Base-by-base conservation (phyloP, 2,329 filamentous ascomycete species). In the Chalara sp. region DNA sequence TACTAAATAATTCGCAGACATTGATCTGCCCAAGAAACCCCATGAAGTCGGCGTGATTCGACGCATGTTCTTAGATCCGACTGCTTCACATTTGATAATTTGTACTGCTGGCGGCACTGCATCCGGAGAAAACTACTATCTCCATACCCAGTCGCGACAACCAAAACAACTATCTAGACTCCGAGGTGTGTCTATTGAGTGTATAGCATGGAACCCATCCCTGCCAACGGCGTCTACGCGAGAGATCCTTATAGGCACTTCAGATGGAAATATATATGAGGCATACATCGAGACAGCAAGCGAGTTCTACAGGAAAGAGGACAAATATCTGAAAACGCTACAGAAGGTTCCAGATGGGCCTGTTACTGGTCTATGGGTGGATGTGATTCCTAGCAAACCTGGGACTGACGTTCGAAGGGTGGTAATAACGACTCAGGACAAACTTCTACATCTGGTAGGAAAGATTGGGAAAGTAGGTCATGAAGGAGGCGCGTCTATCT, bases 31-130 rank as follows among this genome's bases (percentile, higher is more conserved):
- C 37, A 96, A 95, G 73, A 93, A 92, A 63, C 82, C 89, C 12
- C 86, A 89, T 37, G 92, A 99, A 68, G 81, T 93, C 53, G 93
- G 93, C 59, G 80, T 96, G 48, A 97, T 99, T 64, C 85, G 87
- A 60, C 89, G 87, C 73, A 89, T 99, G 80, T 99, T 99, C 72
- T 86, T 99, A 6, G 93, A 99, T 65, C 92, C 93, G 31, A 96
- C 92, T 8, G 93, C 93, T 31, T 96, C 90, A 5, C 93, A 99
- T 71, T 76, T 99, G 31, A 81, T 99, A 57, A 83, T 99, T 59
- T 90, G 87, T 66, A 99, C 93, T 3, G 86, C 89, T 5, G 80
- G 90, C 40, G 90, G 87, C 66, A 99, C 93, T 3, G 86, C 89
- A 5, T 80, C 90, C 40, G 90, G 90, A 66, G 93, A 99, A 69